These are phyloP conservation scores for Coprinopsis marcescibilis DNA, from an alignment of 768 basidiomycete species.

Conservation along the genomic window DNA sequence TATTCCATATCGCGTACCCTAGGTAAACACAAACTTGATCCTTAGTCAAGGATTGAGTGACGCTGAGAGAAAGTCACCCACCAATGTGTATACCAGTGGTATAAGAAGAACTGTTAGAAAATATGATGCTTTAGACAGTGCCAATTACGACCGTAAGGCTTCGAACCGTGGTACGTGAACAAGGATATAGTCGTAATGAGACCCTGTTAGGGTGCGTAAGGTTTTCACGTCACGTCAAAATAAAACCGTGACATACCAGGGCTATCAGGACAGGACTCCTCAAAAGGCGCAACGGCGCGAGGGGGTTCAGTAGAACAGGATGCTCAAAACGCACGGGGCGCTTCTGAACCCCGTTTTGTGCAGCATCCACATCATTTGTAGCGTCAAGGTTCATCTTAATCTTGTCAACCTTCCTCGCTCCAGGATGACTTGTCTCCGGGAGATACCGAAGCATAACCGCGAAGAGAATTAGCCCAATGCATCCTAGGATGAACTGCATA, in stretches of 20 bases:
- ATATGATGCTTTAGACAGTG: neutral
- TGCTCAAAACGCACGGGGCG: no score
- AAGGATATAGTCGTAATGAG: slow-evolving; percentile 25
- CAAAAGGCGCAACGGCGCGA: slow-evolving; percentile 43
- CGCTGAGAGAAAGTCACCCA: slow-evolving; percentile 24
- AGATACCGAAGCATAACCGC: slow-evolving; percentile 38
- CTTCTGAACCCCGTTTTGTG: no score
- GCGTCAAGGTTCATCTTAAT: slow-evolving; percentile 15
- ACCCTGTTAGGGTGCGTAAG: slow-evolving; percentile 15
- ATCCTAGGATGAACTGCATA: slow-evolving; percentile 45
- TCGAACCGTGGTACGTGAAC: slow-evolving; percentile 37
- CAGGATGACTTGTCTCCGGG: slow-evolving; percentile 66
- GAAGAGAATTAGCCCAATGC: slow-evolving; percentile 34
- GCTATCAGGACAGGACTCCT: slow-evolving; percentile 51
- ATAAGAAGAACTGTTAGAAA: slow-evolving; percentile 39
- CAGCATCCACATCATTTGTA: slow-evolving; percentile 15
- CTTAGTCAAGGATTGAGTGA: neutral
- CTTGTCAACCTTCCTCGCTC: slow-evolving; percentile 49
- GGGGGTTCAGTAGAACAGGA: slow-evolving; percentile 55
- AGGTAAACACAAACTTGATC: neutral
- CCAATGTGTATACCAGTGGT: slow-evolving; percentile 63
- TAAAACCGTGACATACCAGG: neutral
- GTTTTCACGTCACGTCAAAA: neutral
- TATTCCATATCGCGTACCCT: slow-evolving; percentile 51
- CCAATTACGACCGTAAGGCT: slow-evolving; percentile 3